phyloP scores from a whole-genome alignment of 2,329 filamentous ascomycete genomes.

The Epichloe typhina region DNA sequence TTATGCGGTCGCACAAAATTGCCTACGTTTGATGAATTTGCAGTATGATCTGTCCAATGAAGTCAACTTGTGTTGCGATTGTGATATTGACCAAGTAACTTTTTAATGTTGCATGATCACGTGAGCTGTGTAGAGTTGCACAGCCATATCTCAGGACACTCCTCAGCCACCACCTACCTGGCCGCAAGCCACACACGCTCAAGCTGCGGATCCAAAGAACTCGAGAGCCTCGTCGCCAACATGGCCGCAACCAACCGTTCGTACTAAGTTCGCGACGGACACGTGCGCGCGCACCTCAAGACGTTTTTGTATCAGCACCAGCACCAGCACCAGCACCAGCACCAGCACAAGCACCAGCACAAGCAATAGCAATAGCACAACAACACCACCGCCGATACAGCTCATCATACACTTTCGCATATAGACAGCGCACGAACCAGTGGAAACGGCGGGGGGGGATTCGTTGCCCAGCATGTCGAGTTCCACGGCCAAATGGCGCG shows the following conservation, averaged over 20 bases:
- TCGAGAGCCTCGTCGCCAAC: no score
- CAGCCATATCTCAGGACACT: background rate
- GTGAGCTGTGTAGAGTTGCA: background rate
- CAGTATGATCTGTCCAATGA: no score
- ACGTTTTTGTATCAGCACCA: background rate
- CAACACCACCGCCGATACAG: background rate
- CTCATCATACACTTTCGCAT: background rate
- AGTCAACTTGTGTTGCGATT: no score
- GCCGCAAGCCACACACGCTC: background rate
- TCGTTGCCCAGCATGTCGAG: conserved; percentile 33
- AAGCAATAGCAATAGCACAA: background rate
- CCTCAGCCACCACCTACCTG: background rate
- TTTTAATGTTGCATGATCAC: background rate
- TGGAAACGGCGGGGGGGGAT: background rate
- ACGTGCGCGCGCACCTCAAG: background rate
- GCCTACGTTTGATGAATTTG: background rate
- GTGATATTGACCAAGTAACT: background rate
- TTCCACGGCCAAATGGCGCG: conserved; percentile 46
- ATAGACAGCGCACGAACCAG: background rate
- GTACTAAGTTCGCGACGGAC: background rate
- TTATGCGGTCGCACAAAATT: background rate
- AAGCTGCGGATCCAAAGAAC: background rate
- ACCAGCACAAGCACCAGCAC: background rate
- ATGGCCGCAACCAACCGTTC: background rate
- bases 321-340: background rate